Conservation (phyloP, 208 protist genomes). For the Balamuthia mandrillaris region DNA sequence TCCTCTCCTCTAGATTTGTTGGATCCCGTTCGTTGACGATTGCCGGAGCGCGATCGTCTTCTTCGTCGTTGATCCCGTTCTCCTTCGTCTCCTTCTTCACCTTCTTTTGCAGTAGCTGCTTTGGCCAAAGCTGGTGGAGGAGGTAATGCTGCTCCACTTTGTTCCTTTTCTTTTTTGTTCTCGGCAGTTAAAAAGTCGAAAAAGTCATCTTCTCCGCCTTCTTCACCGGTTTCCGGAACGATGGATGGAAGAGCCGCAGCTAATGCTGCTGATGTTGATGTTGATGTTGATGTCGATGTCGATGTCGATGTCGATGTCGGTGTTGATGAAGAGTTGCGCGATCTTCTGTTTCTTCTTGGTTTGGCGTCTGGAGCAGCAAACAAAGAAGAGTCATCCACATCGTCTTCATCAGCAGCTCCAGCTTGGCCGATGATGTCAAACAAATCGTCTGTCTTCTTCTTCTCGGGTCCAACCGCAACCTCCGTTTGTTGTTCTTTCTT, state of each 20-base stretch:
- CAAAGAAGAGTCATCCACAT: no score
- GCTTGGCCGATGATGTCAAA: no score
- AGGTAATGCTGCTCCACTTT: background rate
- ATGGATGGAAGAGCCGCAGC: background rate
- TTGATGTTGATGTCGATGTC: no score
- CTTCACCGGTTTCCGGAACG: background rate
- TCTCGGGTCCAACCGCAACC: background rate
- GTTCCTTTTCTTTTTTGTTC: background rate
- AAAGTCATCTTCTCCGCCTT: slow-evolving; percentile 3
- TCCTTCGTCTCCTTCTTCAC: background rate
- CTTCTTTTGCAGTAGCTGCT: background rate
- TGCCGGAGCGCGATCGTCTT: no score
- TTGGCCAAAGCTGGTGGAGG: background rate
- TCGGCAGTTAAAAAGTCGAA: background rate
- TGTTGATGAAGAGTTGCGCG: no score
- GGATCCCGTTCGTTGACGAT: background rate
- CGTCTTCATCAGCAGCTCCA: no score
- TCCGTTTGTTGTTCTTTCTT: background rate
- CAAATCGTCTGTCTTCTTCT: background rate
- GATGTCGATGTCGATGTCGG: no score
- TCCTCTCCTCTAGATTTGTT: background rate
- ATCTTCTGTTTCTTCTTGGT: no score
- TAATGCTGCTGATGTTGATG: background rate
- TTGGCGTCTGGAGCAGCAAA: no score
- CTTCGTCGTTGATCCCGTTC: background rate